A percentile compares a stretch with the other conserved stretches of the same genome.
These are phyloP conservation scores for Magnaporthales sp. DNA, from an alignment of 2,329 filamentous ascomycete species.

Conservation along the genomic window DNA sequence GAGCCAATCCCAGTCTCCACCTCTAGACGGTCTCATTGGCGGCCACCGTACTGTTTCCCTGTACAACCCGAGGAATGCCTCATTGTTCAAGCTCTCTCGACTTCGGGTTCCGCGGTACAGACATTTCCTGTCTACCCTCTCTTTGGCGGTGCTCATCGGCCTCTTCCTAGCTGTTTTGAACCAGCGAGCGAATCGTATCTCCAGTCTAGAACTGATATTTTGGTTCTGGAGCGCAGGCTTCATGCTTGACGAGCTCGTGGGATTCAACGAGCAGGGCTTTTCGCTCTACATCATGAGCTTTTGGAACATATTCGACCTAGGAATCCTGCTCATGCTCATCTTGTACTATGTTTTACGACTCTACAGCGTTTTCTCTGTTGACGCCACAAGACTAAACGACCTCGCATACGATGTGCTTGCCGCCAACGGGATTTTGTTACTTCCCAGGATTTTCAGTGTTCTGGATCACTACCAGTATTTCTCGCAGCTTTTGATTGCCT, in stretches of 20 bases:
- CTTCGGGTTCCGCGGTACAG: conserved; percentile 86
- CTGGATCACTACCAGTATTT: conserved; percentile 95
- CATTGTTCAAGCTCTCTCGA: conserved; percentile 82
- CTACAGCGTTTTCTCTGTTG: conserved; percentile 77
- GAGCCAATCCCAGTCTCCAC: conserved; percentile 10
- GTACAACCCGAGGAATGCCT: conserved; percentile 86
- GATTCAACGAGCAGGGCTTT: conserved; percentile 94
- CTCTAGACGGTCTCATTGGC: background rate
- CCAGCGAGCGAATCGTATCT: conserved; percentile 70
- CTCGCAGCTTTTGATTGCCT: conserved; percentile 87
- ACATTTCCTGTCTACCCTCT: conserved; percentile 81
- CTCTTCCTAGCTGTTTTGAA: conserved; percentile 78
- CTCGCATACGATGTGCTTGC: conserved; percentile 93
- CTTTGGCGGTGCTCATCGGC: conserved; percentile 74
- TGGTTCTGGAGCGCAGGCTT: conserved; percentile 98
- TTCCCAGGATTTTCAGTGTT: conserved; percentile 86
- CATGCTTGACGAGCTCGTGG: conserved; percentile 92
- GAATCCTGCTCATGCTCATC: conserved; percentile 77
- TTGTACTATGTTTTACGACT: conserved; percentile 85
- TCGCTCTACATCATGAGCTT: conserved; percentile 96
- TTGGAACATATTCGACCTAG: conserved; percentile 93
- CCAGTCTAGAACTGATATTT: conserved; percentile 76
- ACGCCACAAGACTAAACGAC: conserved; percentile 65
- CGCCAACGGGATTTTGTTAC: conserved; percentile 79
- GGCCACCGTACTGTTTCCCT: conserved; percentile 70